phyloP scores from a whole-genome alignment of 139 green algal genomes.

The Astrephomene gubernaculifera region DNA sequence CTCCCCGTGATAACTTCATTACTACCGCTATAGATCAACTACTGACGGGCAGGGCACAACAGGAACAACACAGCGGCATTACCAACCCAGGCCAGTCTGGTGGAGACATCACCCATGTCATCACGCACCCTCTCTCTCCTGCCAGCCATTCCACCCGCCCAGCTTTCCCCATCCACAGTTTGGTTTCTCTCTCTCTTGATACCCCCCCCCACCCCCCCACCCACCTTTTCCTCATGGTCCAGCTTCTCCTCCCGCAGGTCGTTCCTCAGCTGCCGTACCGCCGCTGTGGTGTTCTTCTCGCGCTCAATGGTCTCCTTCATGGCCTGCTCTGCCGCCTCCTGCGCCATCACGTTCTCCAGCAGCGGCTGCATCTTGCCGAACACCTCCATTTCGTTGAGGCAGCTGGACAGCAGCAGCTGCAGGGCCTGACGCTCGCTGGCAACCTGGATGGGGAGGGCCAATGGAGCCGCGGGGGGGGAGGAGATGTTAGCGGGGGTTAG shows the following conservation, averaged over 20 bases:
- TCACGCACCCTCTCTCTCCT: too few relatives aligned
- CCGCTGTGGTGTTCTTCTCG: conserved; percentile 67
- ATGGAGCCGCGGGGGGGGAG: not conserved
- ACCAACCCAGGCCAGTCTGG: too few relatives aligned
- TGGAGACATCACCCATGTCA: too few relatives aligned
- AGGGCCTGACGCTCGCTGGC: conserved; percentile 71
- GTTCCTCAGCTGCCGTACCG: conserved; percentile 72
- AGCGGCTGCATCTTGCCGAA: conserved; percentile 61
- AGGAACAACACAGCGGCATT: too few relatives aligned
- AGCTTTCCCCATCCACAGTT: not conserved
- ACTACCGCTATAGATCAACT: too few relatives aligned
- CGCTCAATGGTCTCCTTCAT: conserved; percentile 75
- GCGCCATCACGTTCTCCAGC: conserved; percentile 66
- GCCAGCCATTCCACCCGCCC: not conserved
- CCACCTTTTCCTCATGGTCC: conserved; percentile 80
- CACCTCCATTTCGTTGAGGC: conserved; percentile 65
- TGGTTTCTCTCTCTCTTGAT: not conserved
- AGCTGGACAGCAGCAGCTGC: conserved; percentile 67
- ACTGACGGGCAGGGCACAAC: too few relatives aligned
- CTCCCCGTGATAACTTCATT: too few relatives aligned
- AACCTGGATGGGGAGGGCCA: conserved; percentile 51
- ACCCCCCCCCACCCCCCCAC: not conserved
- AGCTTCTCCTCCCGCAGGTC: conserved; percentile 75
- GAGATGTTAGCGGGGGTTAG: not conserved
- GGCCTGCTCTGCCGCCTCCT: conserved; percentile 71